These are phyloP conservation scores for Curvularia lunata DNA, from an alignment of 2,329 filamentous ascomycete species.

Conservation along the genomic window DNA sequence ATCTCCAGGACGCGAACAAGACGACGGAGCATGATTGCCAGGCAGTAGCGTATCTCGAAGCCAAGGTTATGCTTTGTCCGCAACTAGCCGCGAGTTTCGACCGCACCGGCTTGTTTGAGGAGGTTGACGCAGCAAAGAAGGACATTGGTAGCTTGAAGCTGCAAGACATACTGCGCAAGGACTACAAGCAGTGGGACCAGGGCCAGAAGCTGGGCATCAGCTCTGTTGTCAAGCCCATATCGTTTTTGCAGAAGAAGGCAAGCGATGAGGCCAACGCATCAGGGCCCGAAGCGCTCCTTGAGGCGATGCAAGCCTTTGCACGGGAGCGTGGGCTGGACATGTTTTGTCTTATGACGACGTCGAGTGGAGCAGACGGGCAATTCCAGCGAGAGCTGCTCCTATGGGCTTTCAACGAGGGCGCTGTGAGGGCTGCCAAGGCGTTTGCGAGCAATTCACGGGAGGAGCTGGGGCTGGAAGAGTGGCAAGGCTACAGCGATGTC, in stretches of 20 bases:
- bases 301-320: conserved; percentile 60
- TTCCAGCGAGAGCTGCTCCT: conserved; percentile 73
- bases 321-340: conserved; percentile 66
- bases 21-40: conserved; percentile 66
- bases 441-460: conserved; percentile 60
- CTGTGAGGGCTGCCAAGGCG: conserved; percentile 57
- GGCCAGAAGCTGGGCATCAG: conserved; percentile 69
- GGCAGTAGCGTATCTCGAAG: conserved; percentile 66
- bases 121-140: conserved; percentile 69
- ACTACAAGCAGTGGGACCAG: conserved; percentile 80
- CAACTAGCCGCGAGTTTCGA: conserved; percentile 56
- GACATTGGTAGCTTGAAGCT: conserved; percentile 67
- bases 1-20: conserved; percentile 66
- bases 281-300: conserved; percentile 52
- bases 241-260: conserved; percentile 64
- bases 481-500: conserved; percentile 58
- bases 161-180: conserved; percentile 75
- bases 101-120: conserved; percentile 62
- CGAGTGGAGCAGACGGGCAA: conserved; percentile 56
- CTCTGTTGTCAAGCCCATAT: conserved; percentile 67
- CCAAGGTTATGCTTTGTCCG: conserved; percentile 54
- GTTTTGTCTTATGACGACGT: conserved; percentile 73
- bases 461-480: conserved; percentile 63
- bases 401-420: conserved; percentile 64
- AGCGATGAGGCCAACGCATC: conserved; percentile 46